Evolutionary conservation across 2,329 filamentous ascomycete genomes (phyloP).

Genomic region (Sphaceloma murrayae): DNA sequence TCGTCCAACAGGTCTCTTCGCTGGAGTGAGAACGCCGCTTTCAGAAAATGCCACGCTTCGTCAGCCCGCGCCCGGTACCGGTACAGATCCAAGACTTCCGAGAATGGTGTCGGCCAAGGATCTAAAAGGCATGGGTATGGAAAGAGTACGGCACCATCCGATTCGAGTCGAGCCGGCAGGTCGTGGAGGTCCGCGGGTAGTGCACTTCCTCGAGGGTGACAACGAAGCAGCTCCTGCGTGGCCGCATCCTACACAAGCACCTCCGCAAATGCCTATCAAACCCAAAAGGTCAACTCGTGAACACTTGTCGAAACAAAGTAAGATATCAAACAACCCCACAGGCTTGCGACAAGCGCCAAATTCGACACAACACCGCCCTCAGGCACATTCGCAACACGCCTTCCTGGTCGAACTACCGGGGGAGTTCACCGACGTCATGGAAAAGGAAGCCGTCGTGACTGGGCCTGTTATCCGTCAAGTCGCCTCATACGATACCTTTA

Average conservation of each 20-base stretch:
- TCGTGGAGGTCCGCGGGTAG: conserved; percentile 1
- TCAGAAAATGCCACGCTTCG: neutral
- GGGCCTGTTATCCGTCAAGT: conserved; percentile 10
- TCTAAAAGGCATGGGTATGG: conserved; percentile 5
- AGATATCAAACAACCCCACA: neutral
- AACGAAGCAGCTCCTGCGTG: conserved; percentile 1
- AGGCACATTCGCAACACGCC: conserved; percentile 1
- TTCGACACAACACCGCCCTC: neutral
- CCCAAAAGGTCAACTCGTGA: conserved; percentile 4
- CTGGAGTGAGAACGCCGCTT: conserved; percentile 11
- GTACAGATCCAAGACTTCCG: conserved; percentile 1
- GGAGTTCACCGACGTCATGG: conserved; percentile 12
- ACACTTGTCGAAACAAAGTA: conserved; percentile 6
- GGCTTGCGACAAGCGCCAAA: neutral
- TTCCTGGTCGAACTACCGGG: conserved; percentile 14
- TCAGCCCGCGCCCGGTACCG: conserved; percentile 4
- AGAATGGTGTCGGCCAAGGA: neutral
- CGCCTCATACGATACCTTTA: conserved; percentile 13
- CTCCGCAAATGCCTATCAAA: conserved; percentile 9
- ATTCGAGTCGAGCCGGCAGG: conserved; percentile 3
- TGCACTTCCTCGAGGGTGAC: conserved; percentile 3
- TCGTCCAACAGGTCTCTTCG: conserved; percentile 15
- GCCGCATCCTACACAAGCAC: conserved; percentile 1
- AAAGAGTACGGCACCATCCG: conserved; percentile 13
- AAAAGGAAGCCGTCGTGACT: conserved; percentile 15